These are phyloP conservation scores for Ustilago curta DNA, from an alignment of 1,284 basidiomycete species.

Conservation along the genomic window DNA sequence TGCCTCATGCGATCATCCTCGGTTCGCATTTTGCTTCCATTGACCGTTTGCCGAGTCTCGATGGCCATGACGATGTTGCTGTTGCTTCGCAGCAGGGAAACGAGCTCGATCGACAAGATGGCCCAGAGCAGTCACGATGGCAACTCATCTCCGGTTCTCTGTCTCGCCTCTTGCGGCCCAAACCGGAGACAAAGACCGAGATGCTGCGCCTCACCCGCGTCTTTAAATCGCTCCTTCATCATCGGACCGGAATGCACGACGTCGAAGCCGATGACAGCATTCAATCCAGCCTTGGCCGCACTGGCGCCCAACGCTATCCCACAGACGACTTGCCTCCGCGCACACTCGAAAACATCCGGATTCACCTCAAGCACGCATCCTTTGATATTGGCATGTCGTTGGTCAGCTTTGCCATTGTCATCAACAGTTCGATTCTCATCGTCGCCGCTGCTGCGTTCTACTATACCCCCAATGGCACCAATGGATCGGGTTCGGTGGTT, in stretches of 20 bases:
- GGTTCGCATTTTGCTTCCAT: slow-evolving; percentile 76
- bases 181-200: slow-evolving; percentile 24
- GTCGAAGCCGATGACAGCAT: slow-evolving; percentile 12
- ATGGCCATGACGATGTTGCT: slow-evolving; percentile 1
- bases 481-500: slow-evolving; percentile 39
- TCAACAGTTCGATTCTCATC: slow-evolving; percentile 80
- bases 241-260: slow-evolving; percentile 8
- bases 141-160: slow-evolving; percentile 16
- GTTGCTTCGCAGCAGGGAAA: too few relatives aligned
- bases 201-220: slow-evolving; percentile 20
- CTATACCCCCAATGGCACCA: slow-evolving; percentile 32
- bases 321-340: slow-evolving; percentile 25
- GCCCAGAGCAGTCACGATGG: slow-evolving; percentile 17
- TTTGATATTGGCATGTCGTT: slow-evolving; percentile 68
- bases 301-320: background rate
- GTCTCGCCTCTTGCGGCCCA: slow-evolving; percentile 9
- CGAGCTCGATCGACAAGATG: background rate
- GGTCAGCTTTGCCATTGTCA: slow-evolving; percentile 74
- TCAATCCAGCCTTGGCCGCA: background rate
- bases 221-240: slow-evolving; percentile 24
- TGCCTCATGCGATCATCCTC: slow-evolving; percentile 90
- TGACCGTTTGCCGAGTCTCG: slow-evolving; percentile 46
- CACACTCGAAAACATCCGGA: slow-evolving; percentile 45
- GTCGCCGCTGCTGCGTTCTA: slow-evolving; percentile 72
- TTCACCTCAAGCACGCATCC: slow-evolving; percentile 65